phyloP scores from a whole-genome alignment of 148 eudicot species.

The Dianthus caryophyllus region DNA sequence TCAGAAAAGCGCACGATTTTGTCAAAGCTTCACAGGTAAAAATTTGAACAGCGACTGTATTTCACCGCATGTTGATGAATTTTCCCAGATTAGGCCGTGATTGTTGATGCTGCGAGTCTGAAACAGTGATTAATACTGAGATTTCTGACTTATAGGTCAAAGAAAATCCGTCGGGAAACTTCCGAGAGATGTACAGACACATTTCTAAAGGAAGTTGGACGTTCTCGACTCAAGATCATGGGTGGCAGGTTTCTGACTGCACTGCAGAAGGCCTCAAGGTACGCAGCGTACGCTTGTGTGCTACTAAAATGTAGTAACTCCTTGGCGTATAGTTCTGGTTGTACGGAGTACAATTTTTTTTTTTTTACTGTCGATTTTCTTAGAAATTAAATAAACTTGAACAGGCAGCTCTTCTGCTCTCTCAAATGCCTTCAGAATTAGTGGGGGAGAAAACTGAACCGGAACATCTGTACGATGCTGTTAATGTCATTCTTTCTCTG shows the following conservation, averaged over 20 bases:
- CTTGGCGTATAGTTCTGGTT: too few species aligned
- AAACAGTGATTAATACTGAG: too few species aligned
- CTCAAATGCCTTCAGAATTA: conserved; percentile 42
- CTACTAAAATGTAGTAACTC: too few species aligned
- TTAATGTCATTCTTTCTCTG: conserved; percentile 56
- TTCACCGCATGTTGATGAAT: too few species aligned
- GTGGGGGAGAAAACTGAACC: conserved; percentile 46
- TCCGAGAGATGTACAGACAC: conserved; percentile 43
- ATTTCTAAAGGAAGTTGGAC: conserved; percentile 64
- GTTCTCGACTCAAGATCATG: conserved; percentile 64
- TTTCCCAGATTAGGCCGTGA: too few species aligned
- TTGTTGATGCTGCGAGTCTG: too few species aligned
- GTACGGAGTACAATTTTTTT: too few species aligned
- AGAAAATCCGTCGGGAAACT: conserved; percentile 52
- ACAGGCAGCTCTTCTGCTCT: conserved; percentile 39
- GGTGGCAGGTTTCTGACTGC: conserved; percentile 77
- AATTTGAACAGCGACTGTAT: too few species aligned
- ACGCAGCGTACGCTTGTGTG: too few species aligned
- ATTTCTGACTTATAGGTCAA: conserved; percentile 41
- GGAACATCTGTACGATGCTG: conserved; percentile 48
- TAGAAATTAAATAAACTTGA: not conserved
- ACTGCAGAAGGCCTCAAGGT: conserved; percentile 71
- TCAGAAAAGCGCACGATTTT: conserved; percentile 45
- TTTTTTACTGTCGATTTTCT: too few species aligned
- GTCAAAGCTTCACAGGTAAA: conserved; percentile 52